Percentiles rank a stretch among this genome's conserved stretches.
Conservation (phyloP, 352 stramenopile species). For the Globisporangium nodosum region DNA sequence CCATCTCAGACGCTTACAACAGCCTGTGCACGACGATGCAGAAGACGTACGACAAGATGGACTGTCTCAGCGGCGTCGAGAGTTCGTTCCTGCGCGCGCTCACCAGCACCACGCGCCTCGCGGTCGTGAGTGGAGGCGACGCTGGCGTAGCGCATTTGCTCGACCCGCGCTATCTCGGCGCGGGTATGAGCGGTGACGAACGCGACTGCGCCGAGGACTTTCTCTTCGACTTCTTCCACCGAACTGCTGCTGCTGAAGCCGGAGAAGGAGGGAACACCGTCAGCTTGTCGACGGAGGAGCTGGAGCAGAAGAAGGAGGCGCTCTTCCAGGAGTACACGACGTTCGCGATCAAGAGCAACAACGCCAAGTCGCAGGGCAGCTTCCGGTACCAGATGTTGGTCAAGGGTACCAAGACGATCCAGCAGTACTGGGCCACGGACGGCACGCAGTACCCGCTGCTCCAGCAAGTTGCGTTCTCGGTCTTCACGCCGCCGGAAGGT, state of each 20-base stretch:
- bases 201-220: slow-evolving; percentile 29
- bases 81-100: not conserved
- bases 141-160: slow-evolving; percentile 10
- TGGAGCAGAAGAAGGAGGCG: slow-evolving; percentile 10
- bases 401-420: slow-evolving; percentile 22
- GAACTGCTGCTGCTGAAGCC: not conserved
- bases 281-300: not conserved
- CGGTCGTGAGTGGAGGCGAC: not conserved
- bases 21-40: not conserved
- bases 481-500: slow-evolving; percentile 10
- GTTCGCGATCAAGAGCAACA: slow-evolving; percentile 25
- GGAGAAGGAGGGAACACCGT: not conserved
- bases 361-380: slow-evolving; percentile 12
- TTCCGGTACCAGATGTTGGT: slow-evolving; percentile 25
- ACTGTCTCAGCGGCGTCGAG: not conserved
- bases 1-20: slow-evolving; percentile 6
- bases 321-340: slow-evolving; percentile 26
- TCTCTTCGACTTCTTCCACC: slow-evolving; percentile 19
- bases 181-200: slow-evolving; percentile 14
- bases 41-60: not conserved
- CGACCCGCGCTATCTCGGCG: slow-evolving; percentile 13
- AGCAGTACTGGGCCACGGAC: slow-evolving; percentile 32
- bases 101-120: not conserved
- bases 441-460: slow-evolving; percentile 22
- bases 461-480: slow-evolving; percentile 18